A percentile compares a stretch with the other conserved stretches of the same genome.
These are phyloP conservation scores for Suillus clintonianus DNA, from an alignment of 768 basidiomycete species.

Conservation along the genomic window DNA sequence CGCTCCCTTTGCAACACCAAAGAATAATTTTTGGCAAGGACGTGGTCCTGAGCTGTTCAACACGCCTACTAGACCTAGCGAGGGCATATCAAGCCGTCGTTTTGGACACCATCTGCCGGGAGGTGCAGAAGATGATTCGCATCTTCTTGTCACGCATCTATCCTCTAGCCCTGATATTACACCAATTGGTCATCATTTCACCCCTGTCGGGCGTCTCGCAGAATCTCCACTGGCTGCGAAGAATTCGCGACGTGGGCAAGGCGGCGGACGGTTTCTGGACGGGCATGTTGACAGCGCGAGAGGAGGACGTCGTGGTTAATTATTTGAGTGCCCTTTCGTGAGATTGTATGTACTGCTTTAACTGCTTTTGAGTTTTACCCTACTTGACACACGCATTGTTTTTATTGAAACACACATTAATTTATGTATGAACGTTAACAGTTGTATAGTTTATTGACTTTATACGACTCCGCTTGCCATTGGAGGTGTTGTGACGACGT, in stretches of 20 bases:
- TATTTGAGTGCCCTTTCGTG: neutral
- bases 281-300: conserved; percentile 7
- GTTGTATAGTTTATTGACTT: neutral
- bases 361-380: neutral
- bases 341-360: neutral
- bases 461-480: neutral
- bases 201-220: conserved; percentile 20
- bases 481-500: neutral
- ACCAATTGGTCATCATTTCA: conserved; percentile 47
- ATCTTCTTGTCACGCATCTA: conserved; percentile 18
- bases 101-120: conserved; percentile 15
- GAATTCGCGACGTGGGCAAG: conserved; percentile 20
- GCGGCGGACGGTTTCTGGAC: conserved; percentile 7
- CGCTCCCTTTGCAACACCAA: conserved; percentile 63
- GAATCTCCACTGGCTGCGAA: conserved; percentile 33
- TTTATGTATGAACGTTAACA: neutral
- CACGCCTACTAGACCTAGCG: conserved; percentile 48
- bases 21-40: conserved; percentile 48
- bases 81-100: conserved; percentile 18
- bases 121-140: conserved; percentile 24
- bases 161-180: conserved; percentile 44
- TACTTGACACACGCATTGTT: neutral
- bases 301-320: neutral
- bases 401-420: neutral
- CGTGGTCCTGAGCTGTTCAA: conserved; percentile 49